These are phyloP conservation scores for Porcisia deanei DNA, from an alignment of 208 protist species.

Conservation along the genomic window DNA sequence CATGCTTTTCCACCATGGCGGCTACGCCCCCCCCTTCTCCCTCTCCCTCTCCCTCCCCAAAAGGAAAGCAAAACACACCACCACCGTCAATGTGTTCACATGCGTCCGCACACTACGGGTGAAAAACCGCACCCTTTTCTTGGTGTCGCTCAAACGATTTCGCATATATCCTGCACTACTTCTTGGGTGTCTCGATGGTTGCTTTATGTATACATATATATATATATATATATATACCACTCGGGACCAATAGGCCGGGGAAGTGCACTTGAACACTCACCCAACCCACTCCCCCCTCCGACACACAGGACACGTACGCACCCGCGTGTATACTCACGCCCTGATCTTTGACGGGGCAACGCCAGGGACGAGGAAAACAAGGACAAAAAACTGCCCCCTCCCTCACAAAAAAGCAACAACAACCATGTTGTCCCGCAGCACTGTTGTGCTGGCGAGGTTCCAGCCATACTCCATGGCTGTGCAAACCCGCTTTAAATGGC, in stretches of 20 bases:
- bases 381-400: too few species aligned
- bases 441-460: slow-evolving; percentile 53
- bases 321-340: neutral
- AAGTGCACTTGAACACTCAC: neutral
- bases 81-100: neutral
- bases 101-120: neutral
- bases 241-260: neutral
- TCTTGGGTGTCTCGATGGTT: neutral
- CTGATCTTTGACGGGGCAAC: neutral
- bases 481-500: slow-evolving; percentile 90
- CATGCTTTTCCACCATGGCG: neutral
- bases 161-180: neutral
- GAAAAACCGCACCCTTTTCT: neutral
- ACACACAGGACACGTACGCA: neutral
- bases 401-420: too few species aligned
- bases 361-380: neutral
- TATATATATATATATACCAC: neutral
- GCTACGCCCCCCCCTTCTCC: too few species aligned
- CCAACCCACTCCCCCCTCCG: too few species aligned
- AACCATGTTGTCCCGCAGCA: slow-evolving; percentile 20
- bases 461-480: slow-evolving; percentile 90
- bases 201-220: neutral
- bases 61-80: too few species aligned
- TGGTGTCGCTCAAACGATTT: neutral
- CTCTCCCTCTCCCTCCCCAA: too few species aligned